Evolutionary conservation across 2,329 filamentous ascomycete genomes (phyloP).

Genomic region (Zymoseptoria crescenta): DNA sequence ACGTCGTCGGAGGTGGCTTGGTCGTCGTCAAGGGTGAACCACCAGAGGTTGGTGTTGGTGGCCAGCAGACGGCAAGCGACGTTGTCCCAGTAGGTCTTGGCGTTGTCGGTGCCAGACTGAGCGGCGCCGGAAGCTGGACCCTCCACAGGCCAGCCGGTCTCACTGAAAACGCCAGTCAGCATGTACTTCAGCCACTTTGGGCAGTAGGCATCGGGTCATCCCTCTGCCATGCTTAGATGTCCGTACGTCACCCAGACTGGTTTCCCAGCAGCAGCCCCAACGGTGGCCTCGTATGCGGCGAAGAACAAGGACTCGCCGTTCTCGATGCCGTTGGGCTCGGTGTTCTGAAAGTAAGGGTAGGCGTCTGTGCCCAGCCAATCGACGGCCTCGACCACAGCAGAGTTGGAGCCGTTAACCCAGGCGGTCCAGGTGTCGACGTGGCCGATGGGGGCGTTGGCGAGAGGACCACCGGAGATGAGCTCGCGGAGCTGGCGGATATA

Average conservation of each 20-base stretch:
- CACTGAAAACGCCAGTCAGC: conserved; percentile 26
- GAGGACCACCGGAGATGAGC: conserved; percentile 53
- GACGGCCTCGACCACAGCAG: conserved; percentile 56
- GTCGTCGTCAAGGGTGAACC: conserved; percentile 65
- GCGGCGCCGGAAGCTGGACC: conserved; percentile 56
- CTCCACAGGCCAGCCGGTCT: conserved; percentile 76
- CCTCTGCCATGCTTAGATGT: too few species aligned
- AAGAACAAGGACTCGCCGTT: conserved; percentile 62
- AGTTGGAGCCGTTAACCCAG: conserved; percentile 65
- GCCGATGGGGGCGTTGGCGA: conserved; percentile 53
- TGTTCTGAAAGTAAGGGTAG: conserved; percentile 75
- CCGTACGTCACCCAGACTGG: conserved; percentile 64
- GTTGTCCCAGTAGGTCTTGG: conserved; percentile 68
- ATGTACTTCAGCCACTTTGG: too few species aligned
- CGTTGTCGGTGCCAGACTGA: conserved; percentile 57
- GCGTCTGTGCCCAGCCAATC: conserved; percentile 80
- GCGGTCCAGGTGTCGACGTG: conserved; percentile 69
- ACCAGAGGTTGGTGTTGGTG: conserved; percentile 54
- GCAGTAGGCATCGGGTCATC: too few species aligned
- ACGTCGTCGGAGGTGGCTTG: conserved; percentile 31
- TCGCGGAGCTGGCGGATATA: conserved; percentile 65
- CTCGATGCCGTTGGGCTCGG: conserved; percentile 56
- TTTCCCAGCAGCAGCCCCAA: conserved; percentile 56
- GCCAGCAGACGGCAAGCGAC: conserved; percentile 66
- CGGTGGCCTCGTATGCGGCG: conserved; percentile 53